Evolutionary conservation across 2,329 filamentous ascomycete species (phyloP).

Genomic region (Onygenales sp.): DNA sequence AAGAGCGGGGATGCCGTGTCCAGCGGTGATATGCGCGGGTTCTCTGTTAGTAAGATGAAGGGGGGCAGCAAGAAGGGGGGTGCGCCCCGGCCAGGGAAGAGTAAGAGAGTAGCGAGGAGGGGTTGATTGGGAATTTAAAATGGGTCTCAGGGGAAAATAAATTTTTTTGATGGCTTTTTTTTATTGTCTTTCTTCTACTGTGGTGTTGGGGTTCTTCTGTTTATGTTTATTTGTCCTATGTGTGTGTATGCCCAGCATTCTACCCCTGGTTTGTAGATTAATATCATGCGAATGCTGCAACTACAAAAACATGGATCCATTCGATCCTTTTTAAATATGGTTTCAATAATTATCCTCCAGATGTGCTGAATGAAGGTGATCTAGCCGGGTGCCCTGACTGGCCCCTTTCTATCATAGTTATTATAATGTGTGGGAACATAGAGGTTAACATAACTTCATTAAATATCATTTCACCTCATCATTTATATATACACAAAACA

Average conservation of each 20-base stretch:
- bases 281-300: too few species aligned
- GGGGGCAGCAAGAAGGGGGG: conserved; percentile 26
- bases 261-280: too few species aligned
- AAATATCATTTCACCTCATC: too few species aligned
- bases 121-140: conserved; percentile 1
- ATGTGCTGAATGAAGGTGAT: neutral
- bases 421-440: too few species aligned
- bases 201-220: neutral
- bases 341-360: neutral
- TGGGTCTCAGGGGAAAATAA: neutral
- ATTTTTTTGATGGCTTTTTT: neutral
- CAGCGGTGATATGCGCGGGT: conserved; percentile 69
- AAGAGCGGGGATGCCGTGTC: conserved; percentile 88
- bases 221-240: neutral
- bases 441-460: too few species aligned
- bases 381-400: too few species aligned
- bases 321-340: too few species aligned
- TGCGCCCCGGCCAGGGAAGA: conserved; percentile 43
- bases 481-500: too few species aligned
- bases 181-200: neutral
- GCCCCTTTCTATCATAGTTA: too few species aligned
- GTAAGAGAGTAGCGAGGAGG: conserved; percentile 32
- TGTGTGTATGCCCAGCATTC: neutral
- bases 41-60: conserved; percentile 83
- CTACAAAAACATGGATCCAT: too few species aligned